phyloP scores from a whole-genome alignment of 805 yeast species.

The Candida easanensis region DNA sequence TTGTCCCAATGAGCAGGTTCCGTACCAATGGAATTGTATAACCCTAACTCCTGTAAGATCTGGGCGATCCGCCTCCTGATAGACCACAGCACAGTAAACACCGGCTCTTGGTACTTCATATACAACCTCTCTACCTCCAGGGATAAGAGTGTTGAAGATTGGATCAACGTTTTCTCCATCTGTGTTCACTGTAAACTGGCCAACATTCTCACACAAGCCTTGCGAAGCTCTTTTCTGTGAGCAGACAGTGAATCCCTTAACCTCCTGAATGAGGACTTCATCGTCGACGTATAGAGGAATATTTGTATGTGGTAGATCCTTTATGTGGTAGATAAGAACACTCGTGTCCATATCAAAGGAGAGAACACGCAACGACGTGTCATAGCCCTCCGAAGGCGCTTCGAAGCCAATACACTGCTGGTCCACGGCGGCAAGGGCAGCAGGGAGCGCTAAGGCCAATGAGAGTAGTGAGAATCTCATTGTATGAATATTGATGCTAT shows the following conservation, averaged over 20 bases:
- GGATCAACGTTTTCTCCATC: slow-evolving; percentile 1
- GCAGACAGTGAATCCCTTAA: slow-evolving; percentile 16
- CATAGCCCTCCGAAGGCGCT: background rate
- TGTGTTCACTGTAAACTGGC: slow-evolving; percentile 10
- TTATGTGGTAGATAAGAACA: slow-evolving; percentile 13
- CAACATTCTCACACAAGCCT: slow-evolving; percentile 13
- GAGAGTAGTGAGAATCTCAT: slow-evolving; percentile 1
- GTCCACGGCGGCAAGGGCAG: slow-evolving; percentile 6
- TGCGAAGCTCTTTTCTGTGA: slow-evolving; percentile 9
- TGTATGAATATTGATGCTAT: no score
- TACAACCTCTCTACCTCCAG: background rate
- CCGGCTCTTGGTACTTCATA: slow-evolving; percentile 5
- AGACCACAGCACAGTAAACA: slow-evolving; percentile 11
- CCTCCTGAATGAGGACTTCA: slow-evolving; percentile 2
- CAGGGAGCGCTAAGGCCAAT: background rate
- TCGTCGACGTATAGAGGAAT: slow-evolving; percentile 14
- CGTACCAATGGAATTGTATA: slow-evolving; percentile 10
- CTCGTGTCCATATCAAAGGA: slow-evolving; percentile 4
- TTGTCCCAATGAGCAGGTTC: slow-evolving; percentile 4
- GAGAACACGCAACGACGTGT: background rate
- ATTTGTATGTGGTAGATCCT: slow-evolving; percentile 11
- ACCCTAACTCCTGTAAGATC: slow-evolving; percentile 6
- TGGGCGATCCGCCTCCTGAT: slow-evolving; percentile 14
- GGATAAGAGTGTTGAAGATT: slow-evolving; percentile 2
- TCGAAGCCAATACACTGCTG: slow-evolving; percentile 12